Conservation (phyloP, 1,284 basidiomycete species). For the Ganoderma meredithae region DNA sequence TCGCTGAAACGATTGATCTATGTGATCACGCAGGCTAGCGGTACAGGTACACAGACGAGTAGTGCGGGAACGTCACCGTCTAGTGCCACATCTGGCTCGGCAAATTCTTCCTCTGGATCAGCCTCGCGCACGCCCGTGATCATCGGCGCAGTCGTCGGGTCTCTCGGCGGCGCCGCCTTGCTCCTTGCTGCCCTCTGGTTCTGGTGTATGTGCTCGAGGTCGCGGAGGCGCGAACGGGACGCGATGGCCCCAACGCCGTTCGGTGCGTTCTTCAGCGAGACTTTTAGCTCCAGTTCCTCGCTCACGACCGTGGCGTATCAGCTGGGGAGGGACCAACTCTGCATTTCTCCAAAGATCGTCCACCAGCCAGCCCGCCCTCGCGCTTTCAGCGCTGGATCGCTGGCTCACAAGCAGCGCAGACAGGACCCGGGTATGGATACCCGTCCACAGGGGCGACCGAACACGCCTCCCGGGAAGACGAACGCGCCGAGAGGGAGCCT, state of each 20-base stretch:
- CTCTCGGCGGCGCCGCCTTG: background rate
- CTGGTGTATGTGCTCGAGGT: background rate
- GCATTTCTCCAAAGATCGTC: background rate
- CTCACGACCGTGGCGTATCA: background rate
- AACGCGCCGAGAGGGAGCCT: background rate
- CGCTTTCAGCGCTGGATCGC: background rate
- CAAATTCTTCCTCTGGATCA: background rate
- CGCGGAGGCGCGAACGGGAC: background rate
- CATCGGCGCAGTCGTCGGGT: conserved; percentile 8
- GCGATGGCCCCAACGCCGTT: background rate
- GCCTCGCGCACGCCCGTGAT: conserved; percentile 7
- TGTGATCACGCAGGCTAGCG: background rate
- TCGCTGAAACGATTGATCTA: background rate
- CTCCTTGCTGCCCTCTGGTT: background rate
- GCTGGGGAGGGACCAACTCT: background rate
- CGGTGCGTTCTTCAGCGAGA: background rate
- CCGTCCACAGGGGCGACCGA: background rate
- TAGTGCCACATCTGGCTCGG: background rate
- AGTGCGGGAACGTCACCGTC: background rate
- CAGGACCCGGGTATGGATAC: background rate
- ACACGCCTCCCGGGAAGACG: background rate
- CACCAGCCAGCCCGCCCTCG: background rate
- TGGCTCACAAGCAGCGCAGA: background rate
- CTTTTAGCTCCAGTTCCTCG: background rate
- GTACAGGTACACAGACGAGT: background rate